A percentile compares a stretch with the other conserved stretches of the same genome.
Conservation (phyloP, 495 filamentous ascomycete genomes). For the Aspergillus wentii region DNA sequence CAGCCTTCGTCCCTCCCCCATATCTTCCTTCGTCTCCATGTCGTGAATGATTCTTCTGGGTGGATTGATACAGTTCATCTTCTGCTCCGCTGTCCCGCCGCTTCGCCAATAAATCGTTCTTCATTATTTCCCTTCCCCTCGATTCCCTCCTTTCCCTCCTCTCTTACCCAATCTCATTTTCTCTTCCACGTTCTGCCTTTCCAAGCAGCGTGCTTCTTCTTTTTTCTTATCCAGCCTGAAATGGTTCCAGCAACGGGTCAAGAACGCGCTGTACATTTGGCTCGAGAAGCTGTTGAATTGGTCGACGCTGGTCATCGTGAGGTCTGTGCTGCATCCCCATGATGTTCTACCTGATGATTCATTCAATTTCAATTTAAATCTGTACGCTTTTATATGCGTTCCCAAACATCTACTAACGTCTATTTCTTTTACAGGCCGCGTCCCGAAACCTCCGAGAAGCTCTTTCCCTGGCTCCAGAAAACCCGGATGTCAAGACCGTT, state of each 20-base stretch:
- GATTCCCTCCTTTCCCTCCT: conserved; percentile 3
- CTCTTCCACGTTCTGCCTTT: conserved; percentile 8
- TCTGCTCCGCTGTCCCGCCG: too few species aligned
- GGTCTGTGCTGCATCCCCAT: conserved; percentile 26
- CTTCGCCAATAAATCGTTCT: too few species aligned
- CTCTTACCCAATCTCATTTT: conserved; percentile 4
- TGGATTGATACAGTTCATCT: too few species aligned
- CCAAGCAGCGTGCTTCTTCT: too few species aligned
- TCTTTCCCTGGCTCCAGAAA: conserved; percentile 53
- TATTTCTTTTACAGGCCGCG: conserved; percentile 41
- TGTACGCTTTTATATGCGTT: background rate
- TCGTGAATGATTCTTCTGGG: too few species aligned
- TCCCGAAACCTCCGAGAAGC: conserved; percentile 59
- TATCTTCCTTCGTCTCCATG: too few species aligned
- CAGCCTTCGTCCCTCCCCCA: too few species aligned
- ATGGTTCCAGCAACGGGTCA: conserved; percentile 45
- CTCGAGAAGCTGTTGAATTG: conserved; percentile 46
- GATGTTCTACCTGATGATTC: background rate
- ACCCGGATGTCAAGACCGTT: conserved; percentile 47
- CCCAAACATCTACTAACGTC: conserved; percentile 4
- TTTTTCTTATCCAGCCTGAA: conserved; percentile 24
- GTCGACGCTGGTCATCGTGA: conserved; percentile 44
- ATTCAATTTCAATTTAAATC: background rate
- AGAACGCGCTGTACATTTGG: conserved; percentile 45
- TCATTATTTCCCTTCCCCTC: conserved; percentile 3